A percentile compares a stretch with the other conserved stretches of the same genome.
phyloP scores from a whole-genome alignment of 2,329 filamentous ascomycete genomes.

The Fusarium sp. region DNA sequence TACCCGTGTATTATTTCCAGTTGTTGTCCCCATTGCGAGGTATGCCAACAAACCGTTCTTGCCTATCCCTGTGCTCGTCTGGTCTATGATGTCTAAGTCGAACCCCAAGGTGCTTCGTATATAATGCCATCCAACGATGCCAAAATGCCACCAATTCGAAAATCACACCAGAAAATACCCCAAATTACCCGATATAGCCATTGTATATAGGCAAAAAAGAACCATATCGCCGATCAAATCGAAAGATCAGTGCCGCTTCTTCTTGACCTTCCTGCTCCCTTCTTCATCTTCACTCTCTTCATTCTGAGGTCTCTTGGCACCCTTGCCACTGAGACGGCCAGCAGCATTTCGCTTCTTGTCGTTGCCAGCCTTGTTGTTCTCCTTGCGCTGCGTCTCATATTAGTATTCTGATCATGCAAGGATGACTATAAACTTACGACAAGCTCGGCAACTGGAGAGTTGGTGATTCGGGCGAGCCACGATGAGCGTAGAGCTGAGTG shows the following conservation, averaged over 20 bases:
- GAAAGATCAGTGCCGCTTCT: background rate
- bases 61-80: background rate
- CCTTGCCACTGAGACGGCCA: slow-evolving; percentile 12
- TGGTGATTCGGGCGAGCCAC: slow-evolving; percentile 35
- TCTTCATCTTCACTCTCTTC: slow-evolving; percentile 16
- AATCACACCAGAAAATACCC: background rate
- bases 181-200: background rate
- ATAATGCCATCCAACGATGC: background rate
- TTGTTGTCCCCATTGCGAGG: background rate
- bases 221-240: background rate
- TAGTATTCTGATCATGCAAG: background rate
- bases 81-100: background rate
- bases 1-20: no score
- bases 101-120: background rate
- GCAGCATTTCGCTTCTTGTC: slow-evolving; percentile 32
- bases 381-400: slow-evolving; percentile 28
- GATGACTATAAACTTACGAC: background rate
- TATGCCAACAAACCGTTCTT: background rate
- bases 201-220: background rate
- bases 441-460: slow-evolving; percentile 32
- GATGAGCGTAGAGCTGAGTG: slow-evolving; percentile 36
- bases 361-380: slow-evolving; percentile 37
- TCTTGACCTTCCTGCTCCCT: background rate
- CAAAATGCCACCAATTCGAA: background rate
- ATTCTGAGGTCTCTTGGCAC: slow-evolving; percentile 18